A percentile compares a stretch with the other conserved stretches of the same genome.
Evolutionary conservation across 78 protist genomes (phyloP).

Genomic region (Diacronema lutheri): DNA sequence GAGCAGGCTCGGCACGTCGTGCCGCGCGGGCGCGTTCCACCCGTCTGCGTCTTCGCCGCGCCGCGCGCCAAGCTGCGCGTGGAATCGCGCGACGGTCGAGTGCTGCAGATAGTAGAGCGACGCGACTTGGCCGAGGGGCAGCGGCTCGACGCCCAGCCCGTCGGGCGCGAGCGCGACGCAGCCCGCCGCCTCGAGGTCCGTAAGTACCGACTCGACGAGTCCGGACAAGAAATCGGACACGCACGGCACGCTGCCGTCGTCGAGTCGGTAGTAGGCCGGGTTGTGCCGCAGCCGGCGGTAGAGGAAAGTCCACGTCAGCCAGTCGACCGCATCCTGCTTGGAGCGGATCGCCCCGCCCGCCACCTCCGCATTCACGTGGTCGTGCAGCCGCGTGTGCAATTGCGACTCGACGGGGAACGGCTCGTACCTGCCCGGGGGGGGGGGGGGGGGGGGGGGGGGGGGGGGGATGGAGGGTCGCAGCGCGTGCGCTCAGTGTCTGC

Average conservation of each 20-base stretch:
- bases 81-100: slow-evolving; percentile 71
- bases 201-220: slow-evolving; percentile 63
- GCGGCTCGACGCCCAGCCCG: not conserved
- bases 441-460: too few species aligned
- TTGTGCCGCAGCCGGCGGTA: slow-evolving; percentile 87
- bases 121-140: slow-evolving; percentile 83
- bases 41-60: not conserved
- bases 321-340: slow-evolving; percentile 85
- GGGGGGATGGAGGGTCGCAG: too few species aligned
- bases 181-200: slow-evolving; percentile 44
- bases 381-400: slow-evolving; percentile 78
- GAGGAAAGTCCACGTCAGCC: slow-evolving; percentile 95
- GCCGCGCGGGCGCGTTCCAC: too few species aligned
- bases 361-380: slow-evolving; percentile 94
- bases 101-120: slow-evolving; percentile 93
- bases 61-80: not conserved
- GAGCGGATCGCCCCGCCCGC: slow-evolving; percentile 55
- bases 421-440: too few species aligned
- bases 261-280: slow-evolving; percentile 90
- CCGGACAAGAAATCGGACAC: slow-evolving; percentile 49
- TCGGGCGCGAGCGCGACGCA: slow-evolving; percentile 43
- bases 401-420: slow-evolving; percentile 98
- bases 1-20: not conserved
- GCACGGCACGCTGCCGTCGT: slow-evolving; percentile 26
- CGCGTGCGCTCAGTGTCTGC: too few species aligned